Conservation (phyloP, 78 protist species). For the Chrysochromulina tobinii region DNA sequence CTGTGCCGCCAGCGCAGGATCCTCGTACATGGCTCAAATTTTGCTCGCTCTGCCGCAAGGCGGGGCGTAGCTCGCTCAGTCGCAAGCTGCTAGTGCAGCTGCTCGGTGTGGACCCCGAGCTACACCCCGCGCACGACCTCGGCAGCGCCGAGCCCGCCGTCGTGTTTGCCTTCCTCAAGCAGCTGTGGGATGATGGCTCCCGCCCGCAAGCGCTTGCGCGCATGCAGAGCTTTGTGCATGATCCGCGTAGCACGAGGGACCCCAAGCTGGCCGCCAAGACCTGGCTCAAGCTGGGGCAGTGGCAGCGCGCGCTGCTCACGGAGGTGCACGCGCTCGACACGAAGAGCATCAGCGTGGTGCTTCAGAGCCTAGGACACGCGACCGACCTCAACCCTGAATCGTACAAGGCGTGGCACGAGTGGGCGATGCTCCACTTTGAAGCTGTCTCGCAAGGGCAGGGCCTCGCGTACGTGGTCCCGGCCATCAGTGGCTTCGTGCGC, state of each 20-base stretch:
- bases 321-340: not conserved
- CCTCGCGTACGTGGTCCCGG: conserved; percentile 36
- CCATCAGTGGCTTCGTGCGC: conserved; percentile 86
- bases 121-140: not conserved
- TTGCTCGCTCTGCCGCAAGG: conserved; percentile 9
- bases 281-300: conserved; percentile 76
- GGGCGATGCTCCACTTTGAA: conserved; percentile 87
- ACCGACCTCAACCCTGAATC: conserved; percentile 69
- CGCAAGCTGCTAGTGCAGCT: conserved; percentile 58
- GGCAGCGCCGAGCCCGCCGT: conserved; percentile 65
- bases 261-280: not conserved
- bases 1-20: conserved; percentile 79
- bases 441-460: conserved; percentile 36
- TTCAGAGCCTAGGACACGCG: conserved; percentile 62
- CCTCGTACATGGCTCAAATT: conserved; percentile 52
- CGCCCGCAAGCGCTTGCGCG: not conserved
- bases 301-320: conserved; percentile 50
- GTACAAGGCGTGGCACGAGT: conserved; percentile 96
- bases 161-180: conserved; percentile 76
- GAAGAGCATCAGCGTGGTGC: not conserved
- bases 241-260: not conserved
- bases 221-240: not conserved
- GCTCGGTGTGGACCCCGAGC: not conserved
- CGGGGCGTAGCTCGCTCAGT: conserved; percentile 60
- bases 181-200: conserved; percentile 75